A percentile compares a stretch with the other conserved stretches of the same genome.
Conservation (phyloP, 768 basidiomycete genomes). For the Boletellus ananiceps region DNA sequence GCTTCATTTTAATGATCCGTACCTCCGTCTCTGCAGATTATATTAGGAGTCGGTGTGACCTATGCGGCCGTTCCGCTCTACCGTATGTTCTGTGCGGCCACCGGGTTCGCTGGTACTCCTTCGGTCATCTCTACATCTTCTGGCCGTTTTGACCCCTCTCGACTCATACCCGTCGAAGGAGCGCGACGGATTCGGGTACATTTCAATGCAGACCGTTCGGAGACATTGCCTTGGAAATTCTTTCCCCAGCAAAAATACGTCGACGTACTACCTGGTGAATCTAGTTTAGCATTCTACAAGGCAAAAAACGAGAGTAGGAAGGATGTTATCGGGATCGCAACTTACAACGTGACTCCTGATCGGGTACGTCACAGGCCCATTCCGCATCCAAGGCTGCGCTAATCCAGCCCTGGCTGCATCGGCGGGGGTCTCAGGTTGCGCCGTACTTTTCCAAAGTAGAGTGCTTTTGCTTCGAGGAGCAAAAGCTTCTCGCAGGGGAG, state of each 20-base stretch:
- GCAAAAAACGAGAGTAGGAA: slow-evolving; percentile 80
- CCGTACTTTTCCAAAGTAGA: slow-evolving; percentile 99
- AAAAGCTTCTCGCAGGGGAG: slow-evolving; percentile 89
- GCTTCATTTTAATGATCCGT: slow-evolving; percentile 1
- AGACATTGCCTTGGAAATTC: slow-evolving; percentile 90
- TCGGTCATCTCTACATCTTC: slow-evolving; percentile 61
- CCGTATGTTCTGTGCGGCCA: slow-evolving; percentile 96
- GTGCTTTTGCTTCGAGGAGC: slow-evolving; percentile 99
- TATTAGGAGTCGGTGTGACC: slow-evolving; percentile 77
- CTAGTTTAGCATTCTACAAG: slow-evolving; percentile 92
- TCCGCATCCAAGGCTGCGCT: not conserved
- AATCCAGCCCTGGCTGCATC: not conserved
- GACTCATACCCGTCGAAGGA: slow-evolving; percentile 69
- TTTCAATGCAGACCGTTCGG: slow-evolving; percentile 91
- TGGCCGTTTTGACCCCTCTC: slow-evolving; percentile 77
- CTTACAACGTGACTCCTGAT: slow-evolving; percentile 98
- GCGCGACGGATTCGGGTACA: slow-evolving; percentile 84
- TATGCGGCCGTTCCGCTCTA: slow-evolving; percentile 98
- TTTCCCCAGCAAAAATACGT: slow-evolving; percentile 88
- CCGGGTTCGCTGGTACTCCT: slow-evolving; percentile 94
- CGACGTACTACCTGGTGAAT: slow-evolving; percentile 90
- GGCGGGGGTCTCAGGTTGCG: slow-evolving; percentile 58
- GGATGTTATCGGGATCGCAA: slow-evolving; percentile 97
- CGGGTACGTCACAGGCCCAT: slow-evolving; percentile 51
- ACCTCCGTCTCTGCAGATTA: slow-evolving; percentile 45